Evolutionary conservation across 1,284 basidiomycete genomes (phyloP), one percentile per base, ranked within the genome.

Genomic region (Sanghuangporus sanghuang): DNA sequence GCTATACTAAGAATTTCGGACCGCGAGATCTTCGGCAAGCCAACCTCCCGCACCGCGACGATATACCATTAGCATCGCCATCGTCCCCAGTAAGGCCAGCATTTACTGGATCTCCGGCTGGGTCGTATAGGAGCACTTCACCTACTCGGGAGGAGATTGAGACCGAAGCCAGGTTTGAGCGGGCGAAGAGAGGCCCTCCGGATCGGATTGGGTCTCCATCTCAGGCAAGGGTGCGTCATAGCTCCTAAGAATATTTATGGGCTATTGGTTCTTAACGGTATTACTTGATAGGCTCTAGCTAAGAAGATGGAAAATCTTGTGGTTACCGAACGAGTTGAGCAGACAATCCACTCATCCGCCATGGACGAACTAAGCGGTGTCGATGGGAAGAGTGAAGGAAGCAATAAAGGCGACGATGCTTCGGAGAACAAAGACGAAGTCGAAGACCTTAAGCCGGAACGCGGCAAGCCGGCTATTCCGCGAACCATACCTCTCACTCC

Each of bases 21-120:
- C 90, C 86, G 18, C 79, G 80, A 66, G 86, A 91, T 71, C 81
- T 92, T 50, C 84, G 90, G 57, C 85, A 87, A 61, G 86, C 86
- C 59, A 92, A 92, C 70, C 82, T 88, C 8, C 87, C 87, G 14
- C 75, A 84, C 65, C 76, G 75, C 68, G 76, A 71, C 56, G 76
- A 74, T 54, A 67, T 67, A 1, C 50, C 59, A 18, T 42, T 63
- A 18, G 48, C 63, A 35, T 52, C 57, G 36, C 58, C 67, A 8
- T 55, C 67, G 18, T 66, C 65, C n/a, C 62, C 68, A 1, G 57
- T 66, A 52, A 61, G 60, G 6, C 62, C 67, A 5, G 57, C 66
- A 21, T 58, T 52, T 23, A 63, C 65, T 46, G 61, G 62, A 14
- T 64, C 66, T n/a, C 50, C 65, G 12, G 38, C 65, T n/a, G 64